Base-by-base conservation (phyloP, 75 land plant species). In the Sequoiadendron giganteum region DNA sequence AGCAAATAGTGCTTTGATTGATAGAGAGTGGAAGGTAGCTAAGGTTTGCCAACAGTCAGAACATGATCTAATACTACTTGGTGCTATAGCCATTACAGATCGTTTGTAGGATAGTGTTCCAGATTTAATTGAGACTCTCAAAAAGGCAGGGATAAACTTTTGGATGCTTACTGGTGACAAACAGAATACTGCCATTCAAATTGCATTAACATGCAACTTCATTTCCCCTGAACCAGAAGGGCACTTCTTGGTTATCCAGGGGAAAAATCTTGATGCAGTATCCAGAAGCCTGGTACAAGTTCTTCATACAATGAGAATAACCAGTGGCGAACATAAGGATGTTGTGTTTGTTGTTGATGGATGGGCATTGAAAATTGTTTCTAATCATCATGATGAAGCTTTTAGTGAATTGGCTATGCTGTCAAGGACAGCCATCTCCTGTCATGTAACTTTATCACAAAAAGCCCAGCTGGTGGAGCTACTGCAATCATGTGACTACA, bases 161-260 rank as follows among this genome's bases (percentile, higher is more conserved):
- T 98, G 99, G 99, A 95, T 98, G 99, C 91, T 98, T 45, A 98
- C 99, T 56, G 98, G 99, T 77, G 99, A 98, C 90, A 98, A 98
- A 90, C 97, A 97, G 87, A 91, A 87, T 70, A 98, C 99, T 73
- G 97, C 99, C 19, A 93, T 96, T 85, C 99, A 98, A 85, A 97
- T 98, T 92, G 99, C 99, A 77, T 95, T 97, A 56, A 92, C 93
- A 25, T 98, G 99, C 94, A 98, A 98, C 88, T 95, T 98, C 83
- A 92, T 98, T 65, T 93, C 95, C 55, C 95, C 7, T 8, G 48
- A 45, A 45, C 48, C 0, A 45, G 0, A 45, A 6, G 48, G 99
- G 3, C 99, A 97, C 87, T 93, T 97, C 48, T 89, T 98, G 70
- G 83, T 92, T 68, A 90, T 98, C 43, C 93, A 95, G 90, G 99